These are phyloP conservation scores for Colletotrichum viniferum DNA, from an alignment of 2,329 filamentous ascomycete genomes.

Conservation along the genomic window DNA sequence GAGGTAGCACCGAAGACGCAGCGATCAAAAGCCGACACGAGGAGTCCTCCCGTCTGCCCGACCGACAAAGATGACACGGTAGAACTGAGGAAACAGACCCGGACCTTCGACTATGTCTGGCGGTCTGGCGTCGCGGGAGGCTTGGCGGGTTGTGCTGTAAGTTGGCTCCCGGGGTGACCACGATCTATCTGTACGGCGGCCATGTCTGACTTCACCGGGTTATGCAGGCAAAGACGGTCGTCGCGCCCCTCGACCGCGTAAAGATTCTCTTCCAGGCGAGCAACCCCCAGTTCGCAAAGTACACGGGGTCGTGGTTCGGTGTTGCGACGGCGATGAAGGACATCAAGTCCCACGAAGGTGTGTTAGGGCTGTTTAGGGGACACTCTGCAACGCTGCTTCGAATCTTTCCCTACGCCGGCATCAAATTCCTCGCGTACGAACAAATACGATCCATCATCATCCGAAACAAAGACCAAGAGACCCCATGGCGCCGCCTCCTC, in stretches of 20 bases:
- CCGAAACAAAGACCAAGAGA: conserved; percentile 74
- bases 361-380: conserved; percentile 82
- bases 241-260: conserved; percentile 94
- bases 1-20: conserved; percentile 46
- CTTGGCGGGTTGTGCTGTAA: conserved; percentile 87
- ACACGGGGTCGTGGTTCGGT: conserved; percentile 86
- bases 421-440: conserved; percentile 98
- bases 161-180: conserved; percentile 35
- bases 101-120: conserved; percentile 82
- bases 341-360: conserved; percentile 79
- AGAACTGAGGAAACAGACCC: conserved; percentile 53
- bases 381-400: conserved; percentile 93
- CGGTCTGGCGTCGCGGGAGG: conserved; percentile 87
- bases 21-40: conserved; percentile 31
- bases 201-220: background rate
- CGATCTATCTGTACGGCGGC: background rate
- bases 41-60: conserved; percentile 46
- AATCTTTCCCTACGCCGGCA: conserved; percentile 96
- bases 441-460: conserved; percentile 87
- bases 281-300: conserved; percentile 93
- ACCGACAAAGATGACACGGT: conserved; percentile 55
- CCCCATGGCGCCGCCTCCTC: conserved; percentile 74
- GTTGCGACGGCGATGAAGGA: conserved; percentile 81
- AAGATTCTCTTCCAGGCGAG: conserved; percentile 98
- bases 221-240: conserved; percentile 86